Evolutionary conservation across 2,329 filamentous ascomycete species (phyloP).

Genomic region (Paradendryphiella salina): DNA sequence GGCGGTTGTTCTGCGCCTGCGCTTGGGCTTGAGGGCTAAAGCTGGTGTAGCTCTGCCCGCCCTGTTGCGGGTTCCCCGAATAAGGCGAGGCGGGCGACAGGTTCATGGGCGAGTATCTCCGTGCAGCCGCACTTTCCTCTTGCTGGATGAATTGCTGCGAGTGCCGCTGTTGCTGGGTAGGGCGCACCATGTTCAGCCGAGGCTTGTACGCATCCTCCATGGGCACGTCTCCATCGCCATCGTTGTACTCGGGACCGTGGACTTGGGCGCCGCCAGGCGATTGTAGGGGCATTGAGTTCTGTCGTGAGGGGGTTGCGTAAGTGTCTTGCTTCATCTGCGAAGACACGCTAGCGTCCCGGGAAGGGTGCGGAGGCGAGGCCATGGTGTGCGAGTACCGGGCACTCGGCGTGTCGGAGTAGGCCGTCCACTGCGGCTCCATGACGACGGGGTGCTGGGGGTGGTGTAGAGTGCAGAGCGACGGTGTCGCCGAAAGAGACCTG

Average conservation of each 20-base stretch:
- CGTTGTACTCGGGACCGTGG: constrained; percentile 45
- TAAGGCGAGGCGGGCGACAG: constrained; percentile 81
- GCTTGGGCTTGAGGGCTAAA: constrained; percentile 48
- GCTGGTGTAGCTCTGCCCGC: constrained; percentile 47
- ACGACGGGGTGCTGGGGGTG: constrained; percentile 16
- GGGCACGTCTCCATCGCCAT: constrained; percentile 43
- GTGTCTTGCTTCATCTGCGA: constrained; percentile 43
- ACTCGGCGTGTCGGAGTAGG: constrained; percentile 41
- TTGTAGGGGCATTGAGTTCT: constrained; percentile 44
- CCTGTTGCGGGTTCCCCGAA: constrained; percentile 62
- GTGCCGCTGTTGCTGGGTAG: constrained; percentile 75
- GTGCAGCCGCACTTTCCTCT: constrained; percentile 81
- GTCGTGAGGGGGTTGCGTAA: constrained; percentile 44
- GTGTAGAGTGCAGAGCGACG: constrained; percentile 17
- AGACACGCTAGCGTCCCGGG: constrained; percentile 38
- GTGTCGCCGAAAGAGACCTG: constrained; percentile 42
- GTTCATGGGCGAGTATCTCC: constrained; percentile 97
- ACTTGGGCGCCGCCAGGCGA: constrained; percentile 39
- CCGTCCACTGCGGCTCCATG: constrained; percentile 48
- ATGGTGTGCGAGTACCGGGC: constrained; percentile 45
- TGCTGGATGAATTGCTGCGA: constrained; percentile 70
- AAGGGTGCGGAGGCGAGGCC: constrained; percentile 40
- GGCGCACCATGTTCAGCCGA: constrained; percentile 45
- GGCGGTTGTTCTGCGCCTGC: constrained; percentile 59
- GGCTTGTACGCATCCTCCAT: constrained; percentile 16